phyloP scores from a whole-genome alignment of 495 filamentous ascomycete genomes.

The Talaromyces ruber region DNA sequence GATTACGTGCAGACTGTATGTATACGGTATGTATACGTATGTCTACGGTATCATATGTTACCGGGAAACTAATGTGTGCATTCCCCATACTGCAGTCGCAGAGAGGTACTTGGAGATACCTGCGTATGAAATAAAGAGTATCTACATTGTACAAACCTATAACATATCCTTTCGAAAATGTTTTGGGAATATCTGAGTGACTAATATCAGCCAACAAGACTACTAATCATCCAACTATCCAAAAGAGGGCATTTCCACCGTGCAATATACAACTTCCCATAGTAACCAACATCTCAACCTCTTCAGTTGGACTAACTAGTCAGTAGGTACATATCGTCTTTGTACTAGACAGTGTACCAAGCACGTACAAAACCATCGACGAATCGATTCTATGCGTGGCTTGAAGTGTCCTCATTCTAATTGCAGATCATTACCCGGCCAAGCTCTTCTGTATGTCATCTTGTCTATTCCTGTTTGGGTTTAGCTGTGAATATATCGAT shows the following conservation, averaged over 20 bases:
- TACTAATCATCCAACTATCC: background rate
- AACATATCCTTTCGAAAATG: background rate
- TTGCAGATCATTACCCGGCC: constrained; percentile 1
- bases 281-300: background rate
- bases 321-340: background rate
- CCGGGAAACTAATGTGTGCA: background rate
- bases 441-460: background rate
- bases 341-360: background rate
- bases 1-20: background rate
- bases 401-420: background rate
- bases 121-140: background rate
- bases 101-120: background rate
- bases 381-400: background rate
- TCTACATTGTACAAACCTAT: background rate
- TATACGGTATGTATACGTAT: background rate
- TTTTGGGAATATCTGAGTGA: background rate
- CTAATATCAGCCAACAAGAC: background rate
- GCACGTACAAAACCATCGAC: background rate
- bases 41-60: background rate
- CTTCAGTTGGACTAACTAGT: background rate
- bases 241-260: background rate
- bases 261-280: background rate
- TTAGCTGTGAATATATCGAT: background rate
- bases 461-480: background rate
- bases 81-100: background rate